Evolutionary conservation across 2,329 filamentous ascomycete species (phyloP), one percentile per base, ranked within the genome.

Genomic region (Penicillium janthinellum): DNA sequence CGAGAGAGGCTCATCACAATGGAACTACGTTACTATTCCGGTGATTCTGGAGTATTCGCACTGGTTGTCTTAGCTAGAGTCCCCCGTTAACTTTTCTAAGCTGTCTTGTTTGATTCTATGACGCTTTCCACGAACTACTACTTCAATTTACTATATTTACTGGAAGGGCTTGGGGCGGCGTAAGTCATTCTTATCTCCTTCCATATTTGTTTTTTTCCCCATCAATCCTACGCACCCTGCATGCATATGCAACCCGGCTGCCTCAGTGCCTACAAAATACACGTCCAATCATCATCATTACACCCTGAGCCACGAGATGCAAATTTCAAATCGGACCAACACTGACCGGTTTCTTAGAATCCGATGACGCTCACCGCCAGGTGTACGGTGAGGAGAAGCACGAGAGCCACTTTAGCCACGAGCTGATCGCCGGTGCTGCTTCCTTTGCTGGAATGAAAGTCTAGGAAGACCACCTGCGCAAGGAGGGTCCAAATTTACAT

Each of bases 361-460:
- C 79, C 62, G 79, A 83, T 61, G 73, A 83, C 51, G 76, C 81
- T 65, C 85, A 87, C 78, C 71, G 82, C 62, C 74, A 83, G 74
- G 82, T 85, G 66, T 84, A 86, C 75, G 75, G 80, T 60, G 74
- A 78, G 49, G 54, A 72, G 51, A 60, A 82, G 60, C 82, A 90
- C 78, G 78, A 90, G 77, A 81, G 83, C 68, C 84, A 84, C 72
- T 79, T 90, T 71, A 84, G 84, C 67, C 90, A 94, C 78, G 90
- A 95, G 80, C 72, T 91, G 50, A 74, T 93, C 57, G 90, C 88
- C 65, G 90, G 90, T 63, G 91, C 87, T 59, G 90, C 90, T 59
- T 86, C 88, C 63, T 94, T 94, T 73, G 88, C 86, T 64, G 91
- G 87, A 69, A 90, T 94, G 84, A 92, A 92, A 82, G 81, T 88